A percentile compares a stretch with the other conserved stretches of the same genome.
Evolutionary conservation across 83 land plant genomes (phyloP).

Genomic region (Larix sibirica): DNA sequence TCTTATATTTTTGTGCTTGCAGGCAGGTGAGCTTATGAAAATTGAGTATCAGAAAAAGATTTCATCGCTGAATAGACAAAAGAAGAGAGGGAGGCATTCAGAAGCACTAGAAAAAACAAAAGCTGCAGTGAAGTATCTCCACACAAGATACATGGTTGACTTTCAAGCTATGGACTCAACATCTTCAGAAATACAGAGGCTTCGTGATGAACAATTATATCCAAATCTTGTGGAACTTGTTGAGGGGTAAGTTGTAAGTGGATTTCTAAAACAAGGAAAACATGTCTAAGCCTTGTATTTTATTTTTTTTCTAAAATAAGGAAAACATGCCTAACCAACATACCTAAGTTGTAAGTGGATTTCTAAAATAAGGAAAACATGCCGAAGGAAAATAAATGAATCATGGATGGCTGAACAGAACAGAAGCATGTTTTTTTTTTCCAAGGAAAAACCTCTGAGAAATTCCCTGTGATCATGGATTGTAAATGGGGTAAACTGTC

Average conservation of each 20-base stretch:
- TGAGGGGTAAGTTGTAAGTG: slow-evolving; percentile 51
- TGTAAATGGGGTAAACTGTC: too few species aligned
- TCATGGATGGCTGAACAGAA: too few species aligned
- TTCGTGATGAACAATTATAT: slow-evolving; percentile 75
- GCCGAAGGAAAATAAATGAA: too few species aligned
- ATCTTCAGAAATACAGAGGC: slow-evolving; percentile 55
- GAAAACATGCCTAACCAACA: too few species aligned
- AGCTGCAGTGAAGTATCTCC: slow-evolving; percentile 72
- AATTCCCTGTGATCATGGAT: too few species aligned
- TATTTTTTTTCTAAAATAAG: too few species aligned
- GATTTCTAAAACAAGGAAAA: not conserved
- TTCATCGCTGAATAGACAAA: slow-evolving; percentile 55
- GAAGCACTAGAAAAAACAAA: slow-evolving; percentile 67
- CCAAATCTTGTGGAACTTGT: slow-evolving; percentile 69
- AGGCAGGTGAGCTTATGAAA: slow-evolving; percentile 78
- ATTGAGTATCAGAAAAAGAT: slow-evolving; percentile 71
- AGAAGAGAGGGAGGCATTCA: slow-evolving; percentile 45
- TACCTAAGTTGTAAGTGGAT: too few species aligned
- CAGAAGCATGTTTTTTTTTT: too few species aligned
- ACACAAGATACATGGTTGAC: slow-evolving; percentile 71
- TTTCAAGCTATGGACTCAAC: slow-evolving; percentile 82
- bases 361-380: too few species aligned
- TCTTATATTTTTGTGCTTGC: slow-evolving; percentile 4
- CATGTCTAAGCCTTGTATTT: not conserved
- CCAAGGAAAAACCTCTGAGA: too few species aligned